phyloP scores from a whole-genome alignment of 805 yeast genomes.

The Saccharomycopsis sp. region DNA sequence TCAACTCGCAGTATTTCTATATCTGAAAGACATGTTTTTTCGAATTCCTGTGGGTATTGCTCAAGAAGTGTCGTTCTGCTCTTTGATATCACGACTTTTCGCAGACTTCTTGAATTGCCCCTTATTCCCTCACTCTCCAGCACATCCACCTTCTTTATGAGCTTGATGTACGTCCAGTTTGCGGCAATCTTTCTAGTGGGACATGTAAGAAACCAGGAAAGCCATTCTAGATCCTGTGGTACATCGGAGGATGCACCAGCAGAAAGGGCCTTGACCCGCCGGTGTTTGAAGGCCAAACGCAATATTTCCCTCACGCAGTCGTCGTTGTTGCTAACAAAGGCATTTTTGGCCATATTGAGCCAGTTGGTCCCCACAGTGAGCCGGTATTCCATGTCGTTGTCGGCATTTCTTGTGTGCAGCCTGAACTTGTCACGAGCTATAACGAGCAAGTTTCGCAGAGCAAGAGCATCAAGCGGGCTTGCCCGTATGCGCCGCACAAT shows the following conservation, averaged over 20 bases:
- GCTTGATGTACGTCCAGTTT: neutral
- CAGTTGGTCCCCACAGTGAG: neutral
- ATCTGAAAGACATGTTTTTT: neutral
- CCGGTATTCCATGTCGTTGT: neutral
- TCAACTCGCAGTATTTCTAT: neutral
- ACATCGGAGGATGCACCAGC: neutral
- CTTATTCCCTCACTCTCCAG: neutral
- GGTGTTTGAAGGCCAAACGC: neutral
- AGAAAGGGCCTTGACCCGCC: neutral
- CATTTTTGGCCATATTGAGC: neutral
- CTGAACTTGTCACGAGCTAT: neutral
- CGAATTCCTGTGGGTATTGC: neutral
- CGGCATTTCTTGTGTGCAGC: neutral
- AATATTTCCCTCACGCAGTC: neutral
- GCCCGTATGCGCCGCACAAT: neutral
- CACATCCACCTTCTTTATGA: neutral
- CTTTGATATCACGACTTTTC: neutral
- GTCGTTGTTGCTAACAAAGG: neutral
- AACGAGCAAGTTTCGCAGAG: neutral
- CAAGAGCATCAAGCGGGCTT: neutral
- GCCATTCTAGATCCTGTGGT: neutral
- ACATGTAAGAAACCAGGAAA: neutral
- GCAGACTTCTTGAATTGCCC: neutral
- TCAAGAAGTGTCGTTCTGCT: neutral
- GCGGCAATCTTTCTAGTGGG: neutral